phyloP scores from a whole-genome alignment of 768 basidiomycete genomes.

The Erythrobasidium yunnanense region DNA sequence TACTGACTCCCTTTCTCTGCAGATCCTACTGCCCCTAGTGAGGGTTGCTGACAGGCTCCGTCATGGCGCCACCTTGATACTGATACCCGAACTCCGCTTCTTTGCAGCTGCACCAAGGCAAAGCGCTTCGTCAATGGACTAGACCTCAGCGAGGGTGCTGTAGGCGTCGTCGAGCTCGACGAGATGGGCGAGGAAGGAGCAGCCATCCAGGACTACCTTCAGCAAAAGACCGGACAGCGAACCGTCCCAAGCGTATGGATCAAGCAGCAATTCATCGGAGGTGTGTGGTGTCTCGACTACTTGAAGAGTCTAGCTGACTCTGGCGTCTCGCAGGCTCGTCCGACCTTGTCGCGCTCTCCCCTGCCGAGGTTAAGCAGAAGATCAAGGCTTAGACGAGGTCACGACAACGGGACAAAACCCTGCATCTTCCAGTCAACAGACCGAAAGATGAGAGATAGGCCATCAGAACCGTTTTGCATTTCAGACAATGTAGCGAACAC shows the following conservation, averaged over 20 bases:
- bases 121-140: conserved; percentile 15
- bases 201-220: conserved; percentile 22
- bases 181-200: conserved; percentile 23
- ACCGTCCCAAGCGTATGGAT: conserved; percentile 25
- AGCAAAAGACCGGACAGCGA: conserved; percentile 18
- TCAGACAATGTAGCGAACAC: too few relatives aligned
- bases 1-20: neutral
- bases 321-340: neutral
- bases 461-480: too few relatives aligned
- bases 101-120: conserved; percentile 15
- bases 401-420: too few relatives aligned
- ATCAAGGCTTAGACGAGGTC: too few relatives aligned
- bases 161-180: conserved; percentile 26
- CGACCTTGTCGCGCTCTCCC: conserved; percentile 4
- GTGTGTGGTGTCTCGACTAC: too few relatives aligned
- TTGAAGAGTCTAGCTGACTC: too few relatives aligned
- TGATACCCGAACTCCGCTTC: neutral
- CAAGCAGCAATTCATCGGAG: conserved; percentile 21
- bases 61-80: neutral
- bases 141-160: neutral
- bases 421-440: too few relatives aligned
- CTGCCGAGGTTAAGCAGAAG: conserved; percentile 1
- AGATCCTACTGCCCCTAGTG: conserved; percentile 27
- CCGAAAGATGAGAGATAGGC: too few relatives aligned
- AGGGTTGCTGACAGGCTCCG: neutral